Percentiles rank a stretch among this genome's conserved stretches.
Conservation (phyloP, 352 stramenopile genomes). For the Pythium myriotylum region DNA sequence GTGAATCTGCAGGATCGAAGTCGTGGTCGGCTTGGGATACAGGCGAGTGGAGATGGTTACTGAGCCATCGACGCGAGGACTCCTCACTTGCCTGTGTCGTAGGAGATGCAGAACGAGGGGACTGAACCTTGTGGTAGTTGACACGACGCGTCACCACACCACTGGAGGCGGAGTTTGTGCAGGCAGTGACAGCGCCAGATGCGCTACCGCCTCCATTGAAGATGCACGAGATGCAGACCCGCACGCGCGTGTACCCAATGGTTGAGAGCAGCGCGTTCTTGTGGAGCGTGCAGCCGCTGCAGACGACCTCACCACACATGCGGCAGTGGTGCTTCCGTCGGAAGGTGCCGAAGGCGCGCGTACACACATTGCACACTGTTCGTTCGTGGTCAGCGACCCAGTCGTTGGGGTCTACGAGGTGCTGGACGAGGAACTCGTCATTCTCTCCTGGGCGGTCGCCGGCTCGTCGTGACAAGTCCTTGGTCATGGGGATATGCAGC, state of each 20-base stretch:
- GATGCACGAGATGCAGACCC: constrained; percentile 81
- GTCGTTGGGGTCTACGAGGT: constrained; percentile 73
- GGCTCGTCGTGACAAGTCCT: constrained; percentile 24
- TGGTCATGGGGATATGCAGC: constrained; percentile 32
- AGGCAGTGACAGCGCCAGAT: constrained; percentile 12
- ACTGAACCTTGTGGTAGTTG: constrained; percentile 20
- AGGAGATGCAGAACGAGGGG: constrained; percentile 26
- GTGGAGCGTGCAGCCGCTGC: constrained; percentile 77
- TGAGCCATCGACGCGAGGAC: constrained; percentile 52
- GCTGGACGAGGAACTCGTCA: constrained; percentile 68
- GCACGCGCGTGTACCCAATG: constrained; percentile 64
- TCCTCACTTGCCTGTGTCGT: constrained; percentile 38
- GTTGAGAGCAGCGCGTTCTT: constrained; percentile 62
- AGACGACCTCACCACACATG: constrained; percentile 86
- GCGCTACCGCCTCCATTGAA: constrained; percentile 43
- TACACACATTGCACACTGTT: constrained; percentile 76
- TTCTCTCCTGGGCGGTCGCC: constrained; percentile 13
- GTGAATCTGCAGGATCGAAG: constrained; percentile 30
- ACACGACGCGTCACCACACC: constrained; percentile 2
- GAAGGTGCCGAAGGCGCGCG: constrained; percentile 75
- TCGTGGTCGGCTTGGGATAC: constrained; percentile 48
- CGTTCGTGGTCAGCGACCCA: constrained; percentile 79
- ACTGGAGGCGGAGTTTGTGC: neutral
- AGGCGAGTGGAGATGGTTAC: constrained; percentile 67
- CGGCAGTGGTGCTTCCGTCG: constrained; percentile 87